Evolutionary conservation across 2,329 filamentous ascomycete species (phyloP).

Genomic region (Colletotrichum noveboracense): DNA sequence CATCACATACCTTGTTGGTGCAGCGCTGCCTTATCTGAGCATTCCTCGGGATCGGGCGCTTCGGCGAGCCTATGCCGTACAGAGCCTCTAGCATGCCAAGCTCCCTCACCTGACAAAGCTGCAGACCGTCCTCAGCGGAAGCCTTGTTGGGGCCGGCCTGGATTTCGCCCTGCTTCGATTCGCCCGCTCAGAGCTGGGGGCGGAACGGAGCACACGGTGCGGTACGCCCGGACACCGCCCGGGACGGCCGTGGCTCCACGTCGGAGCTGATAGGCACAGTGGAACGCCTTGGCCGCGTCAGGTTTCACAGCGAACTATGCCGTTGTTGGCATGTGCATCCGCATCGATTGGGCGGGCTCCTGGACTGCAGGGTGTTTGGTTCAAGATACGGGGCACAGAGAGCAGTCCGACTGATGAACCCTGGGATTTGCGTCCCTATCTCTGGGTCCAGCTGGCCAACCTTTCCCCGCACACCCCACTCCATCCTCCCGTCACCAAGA

Average conservation of each 20-base stretch:
- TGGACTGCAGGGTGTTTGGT: neutral
- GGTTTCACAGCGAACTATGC: slow-evolving; percentile 11
- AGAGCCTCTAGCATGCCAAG: neutral
- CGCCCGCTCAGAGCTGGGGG: neutral
- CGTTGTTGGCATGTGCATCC: slow-evolving; percentile 22
- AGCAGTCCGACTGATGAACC: neutral
- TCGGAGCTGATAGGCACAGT: slow-evolving; percentile 18
- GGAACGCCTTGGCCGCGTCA: slow-evolving; percentile 11
- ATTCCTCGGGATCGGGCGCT: neutral
- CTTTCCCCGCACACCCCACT: slow-evolving; percentile 9
- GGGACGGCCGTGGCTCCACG: neutral
- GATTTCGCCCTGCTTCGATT: neutral
- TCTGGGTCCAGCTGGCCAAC: neutral
- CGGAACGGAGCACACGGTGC: slow-evolving; percentile 8
- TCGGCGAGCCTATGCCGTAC: neutral
- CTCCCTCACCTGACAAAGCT: neutral
- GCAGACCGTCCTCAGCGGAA: neutral
- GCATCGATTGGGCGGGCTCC: slow-evolving; percentile 4
- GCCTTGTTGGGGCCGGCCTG: neutral
- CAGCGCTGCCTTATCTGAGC: neutral
- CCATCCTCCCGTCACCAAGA: neutral
- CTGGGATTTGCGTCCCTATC: slow-evolving; percentile 6
- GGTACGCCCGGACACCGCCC: slow-evolving; percentile 7
- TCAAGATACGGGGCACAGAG: neutral
- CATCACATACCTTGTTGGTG: neutral